Conservation (phyloP, 2,329 filamentous ascomycete species). For the Colletotrichum musicola region DNA sequence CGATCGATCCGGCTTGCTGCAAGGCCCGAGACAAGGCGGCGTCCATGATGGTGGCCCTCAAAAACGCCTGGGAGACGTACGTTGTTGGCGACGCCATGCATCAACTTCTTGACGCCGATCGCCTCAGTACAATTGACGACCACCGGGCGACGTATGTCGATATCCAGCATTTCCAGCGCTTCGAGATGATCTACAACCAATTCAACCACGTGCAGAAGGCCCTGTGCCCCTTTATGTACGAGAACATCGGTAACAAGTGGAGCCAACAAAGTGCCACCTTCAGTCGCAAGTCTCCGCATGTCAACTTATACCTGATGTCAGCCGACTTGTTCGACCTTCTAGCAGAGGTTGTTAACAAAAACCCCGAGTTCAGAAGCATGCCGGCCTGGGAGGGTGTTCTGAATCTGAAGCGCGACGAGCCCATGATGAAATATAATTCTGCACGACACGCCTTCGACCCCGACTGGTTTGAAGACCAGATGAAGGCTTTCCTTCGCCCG, state of each 20-base stretch:
- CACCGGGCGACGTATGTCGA: slow-evolving; percentile 55
- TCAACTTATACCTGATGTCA: background rate
- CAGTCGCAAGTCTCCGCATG: background rate
- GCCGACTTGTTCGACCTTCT: background rate
- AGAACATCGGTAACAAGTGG: slow-evolving; percentile 41
- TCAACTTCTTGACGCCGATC: background rate
- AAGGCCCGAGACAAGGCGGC: slow-evolving; percentile 39
- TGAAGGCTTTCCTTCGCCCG: slow-evolving; percentile 9
- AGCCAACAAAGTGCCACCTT: background rate
- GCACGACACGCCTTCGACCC: slow-evolving; percentile 26
- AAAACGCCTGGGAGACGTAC: slow-evolving; percentile 23
- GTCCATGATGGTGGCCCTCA: slow-evolving; percentile 38
- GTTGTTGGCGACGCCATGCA: slow-evolving; percentile 23
- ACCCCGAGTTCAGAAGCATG: slow-evolving; percentile 21
- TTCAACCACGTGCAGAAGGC: slow-evolving; percentile 50
- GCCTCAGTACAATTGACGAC: slow-evolving; percentile 43
- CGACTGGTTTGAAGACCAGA: slow-evolving; percentile 1
- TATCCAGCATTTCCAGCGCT: slow-evolving; percentile 43
- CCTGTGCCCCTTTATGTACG: slow-evolving; percentile 54
- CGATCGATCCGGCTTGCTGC: background rate
- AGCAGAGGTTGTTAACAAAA: background rate
- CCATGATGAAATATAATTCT: background rate
- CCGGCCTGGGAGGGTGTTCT: slow-evolving; percentile 4
- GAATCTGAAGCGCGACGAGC: background rate
- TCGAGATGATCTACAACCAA: slow-evolving; percentile 42